These are phyloP conservation scores for Geotrichum fermentans DNA, from an alignment of 1,139 yeast species.

Conservation along the genomic window DNA sequence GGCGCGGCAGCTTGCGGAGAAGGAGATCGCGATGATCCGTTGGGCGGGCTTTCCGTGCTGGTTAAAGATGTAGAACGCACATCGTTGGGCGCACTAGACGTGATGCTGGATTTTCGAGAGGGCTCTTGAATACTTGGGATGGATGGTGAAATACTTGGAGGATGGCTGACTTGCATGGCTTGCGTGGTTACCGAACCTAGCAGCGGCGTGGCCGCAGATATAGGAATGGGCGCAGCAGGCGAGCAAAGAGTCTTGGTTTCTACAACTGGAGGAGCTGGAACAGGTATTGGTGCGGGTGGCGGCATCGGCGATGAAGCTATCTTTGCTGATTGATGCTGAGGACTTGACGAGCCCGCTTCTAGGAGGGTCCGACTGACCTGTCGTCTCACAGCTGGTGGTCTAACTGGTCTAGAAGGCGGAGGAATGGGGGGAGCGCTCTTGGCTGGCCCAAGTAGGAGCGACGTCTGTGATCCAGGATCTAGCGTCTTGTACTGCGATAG, in stretches of 20 bases:
- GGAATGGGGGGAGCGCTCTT: not conserved
- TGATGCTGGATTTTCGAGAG: too few relatives aligned
- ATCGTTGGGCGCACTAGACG: not conserved
- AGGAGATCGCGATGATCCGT: not conserved
- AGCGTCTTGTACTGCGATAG: conserved; percentile 1
- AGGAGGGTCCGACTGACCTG: conserved; percentile 13
- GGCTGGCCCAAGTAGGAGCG: not conserved
- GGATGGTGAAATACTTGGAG: too few relatives aligned
- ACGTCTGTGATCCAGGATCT: conserved; percentile 7
- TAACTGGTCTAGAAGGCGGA: not conserved
- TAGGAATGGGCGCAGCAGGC: not conserved
- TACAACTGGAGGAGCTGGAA: not conserved
- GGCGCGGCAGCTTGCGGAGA: not conserved
- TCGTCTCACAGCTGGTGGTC: conserved; percentile 13
- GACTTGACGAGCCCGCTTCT: not conserved
- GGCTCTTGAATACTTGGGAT: too few relatives aligned
- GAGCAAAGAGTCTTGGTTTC: not conserved
- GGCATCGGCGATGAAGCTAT: not conserved
- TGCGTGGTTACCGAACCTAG: not conserved
- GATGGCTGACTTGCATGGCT: not conserved
- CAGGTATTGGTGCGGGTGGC: not conserved
- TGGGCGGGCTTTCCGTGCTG: not conserved
- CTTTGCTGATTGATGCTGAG: not conserved
- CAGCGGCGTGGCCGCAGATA: not conserved
- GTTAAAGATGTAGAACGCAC: not conserved